These are phyloP conservation scores for Porphyra umbilicalis DNA, from an alignment of 31 red algal genomes.

Conservation along the genomic window DNA sequence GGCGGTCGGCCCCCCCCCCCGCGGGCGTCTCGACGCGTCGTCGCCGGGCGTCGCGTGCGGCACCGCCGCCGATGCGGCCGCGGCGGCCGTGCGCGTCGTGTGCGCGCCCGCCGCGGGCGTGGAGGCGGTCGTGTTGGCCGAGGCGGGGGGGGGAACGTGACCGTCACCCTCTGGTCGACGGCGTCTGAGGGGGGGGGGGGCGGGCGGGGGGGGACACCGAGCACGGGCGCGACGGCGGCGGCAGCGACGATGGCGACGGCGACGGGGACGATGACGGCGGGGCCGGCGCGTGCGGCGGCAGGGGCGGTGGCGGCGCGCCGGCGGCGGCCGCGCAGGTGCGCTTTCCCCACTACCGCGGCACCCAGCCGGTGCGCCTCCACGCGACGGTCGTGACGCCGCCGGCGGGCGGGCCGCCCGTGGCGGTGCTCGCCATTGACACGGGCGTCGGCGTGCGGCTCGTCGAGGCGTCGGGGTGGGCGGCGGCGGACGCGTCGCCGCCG, in stretches of 20 bases:
- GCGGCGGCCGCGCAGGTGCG: too few species aligned
- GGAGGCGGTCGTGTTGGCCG: background rate
- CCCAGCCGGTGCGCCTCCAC: background rate
- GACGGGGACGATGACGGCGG: too few species aligned
- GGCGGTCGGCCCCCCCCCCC: background rate
- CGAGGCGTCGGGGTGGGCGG: too few species aligned
- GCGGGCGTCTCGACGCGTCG: background rate
- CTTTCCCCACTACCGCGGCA: background rate
- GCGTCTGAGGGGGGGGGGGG: too few species aligned
- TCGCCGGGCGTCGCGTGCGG: too few species aligned
- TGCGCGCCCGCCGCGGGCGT: background rate
- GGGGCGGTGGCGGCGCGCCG: too few species aligned
- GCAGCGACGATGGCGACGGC: background rate
- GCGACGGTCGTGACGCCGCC: background rate
- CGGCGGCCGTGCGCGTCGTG: background rate
- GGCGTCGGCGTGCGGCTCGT: background rate
- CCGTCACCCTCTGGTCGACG: background rate
- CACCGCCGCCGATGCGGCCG: background rate
- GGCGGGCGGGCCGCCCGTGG: too few species aligned
- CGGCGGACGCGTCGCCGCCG: too few species aligned
- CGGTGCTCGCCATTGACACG: background rate
- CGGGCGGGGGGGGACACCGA: too few species aligned
- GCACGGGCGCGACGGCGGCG: too few species aligned
- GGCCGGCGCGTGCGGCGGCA: too few species aligned
- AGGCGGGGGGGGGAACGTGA: background rate